phyloP scores from a whole-genome alignment of 257 asterid species.

The Nemophila menziesii region DNA sequence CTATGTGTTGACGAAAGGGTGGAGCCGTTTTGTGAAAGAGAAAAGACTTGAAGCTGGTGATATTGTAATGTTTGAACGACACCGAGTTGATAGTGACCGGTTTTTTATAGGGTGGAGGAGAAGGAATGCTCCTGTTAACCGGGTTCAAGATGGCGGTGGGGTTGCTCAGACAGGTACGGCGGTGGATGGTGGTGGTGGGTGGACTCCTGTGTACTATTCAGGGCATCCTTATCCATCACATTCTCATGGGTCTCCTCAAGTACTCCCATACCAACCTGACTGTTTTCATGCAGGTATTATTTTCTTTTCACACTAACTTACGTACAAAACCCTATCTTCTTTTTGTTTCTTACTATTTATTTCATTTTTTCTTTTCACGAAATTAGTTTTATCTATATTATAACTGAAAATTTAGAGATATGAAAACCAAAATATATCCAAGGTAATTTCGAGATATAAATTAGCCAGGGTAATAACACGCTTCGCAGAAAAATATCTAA shows the following conservation, averaged over 20 bases:
- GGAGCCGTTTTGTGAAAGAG: conserved; percentile 95
- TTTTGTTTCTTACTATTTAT: conserved; percentile 7
- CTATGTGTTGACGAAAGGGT: conserved; percentile 83
- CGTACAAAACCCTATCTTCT: conserved; percentile 13
- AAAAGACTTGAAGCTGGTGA: conserved; percentile 84
- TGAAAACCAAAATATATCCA: neutral
- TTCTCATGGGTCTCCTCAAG: conserved; percentile 18
- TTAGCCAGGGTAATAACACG: no score
- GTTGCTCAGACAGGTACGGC: conserved; percentile 7
- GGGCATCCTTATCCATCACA: conserved; percentile 38
- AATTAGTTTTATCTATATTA: neutral
- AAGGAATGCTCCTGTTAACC: conserved; percentile 15
- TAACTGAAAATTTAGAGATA: neutral
- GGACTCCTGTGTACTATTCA: conserved; percentile 24
- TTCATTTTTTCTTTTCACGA: neutral
- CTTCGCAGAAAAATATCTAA: neutral
- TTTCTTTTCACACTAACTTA: conserved; percentile 4
- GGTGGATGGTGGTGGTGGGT: conserved; percentile 20
- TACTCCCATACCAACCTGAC: conserved; percentile 41
- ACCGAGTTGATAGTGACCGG: conserved; percentile 41
- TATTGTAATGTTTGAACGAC: conserved; percentile 50
- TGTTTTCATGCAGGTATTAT: conserved; percentile 56
- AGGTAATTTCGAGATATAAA: no score
- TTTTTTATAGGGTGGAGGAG: conserved; percentile 77
- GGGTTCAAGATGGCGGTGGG: conserved; percentile 5